phyloP scores from a whole-genome alignment of 2,329 filamentous ascomycete genomes.

The Ceratocystis colombiana region DNA sequence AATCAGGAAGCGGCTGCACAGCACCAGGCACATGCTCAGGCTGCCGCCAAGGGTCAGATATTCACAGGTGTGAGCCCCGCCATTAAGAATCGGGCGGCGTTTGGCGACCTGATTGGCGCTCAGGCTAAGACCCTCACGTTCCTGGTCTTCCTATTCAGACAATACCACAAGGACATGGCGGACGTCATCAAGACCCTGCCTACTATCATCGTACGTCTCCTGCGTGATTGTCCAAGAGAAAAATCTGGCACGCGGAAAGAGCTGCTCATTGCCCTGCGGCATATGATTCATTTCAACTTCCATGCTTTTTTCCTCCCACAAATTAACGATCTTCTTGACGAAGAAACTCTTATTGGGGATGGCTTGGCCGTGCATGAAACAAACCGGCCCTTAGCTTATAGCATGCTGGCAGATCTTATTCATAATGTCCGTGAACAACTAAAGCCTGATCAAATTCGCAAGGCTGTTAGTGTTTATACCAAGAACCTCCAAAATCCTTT shows the following conservation, averaged over 20 bases:
- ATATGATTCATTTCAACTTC: constrained; percentile 99
- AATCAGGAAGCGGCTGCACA: constrained; percentile 85
- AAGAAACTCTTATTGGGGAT: constrained; percentile 88
- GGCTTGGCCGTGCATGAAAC: constrained; percentile 94
- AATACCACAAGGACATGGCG: constrained; percentile 74
- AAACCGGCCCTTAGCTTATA: constrained; percentile 89
- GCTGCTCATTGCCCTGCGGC: constrained; percentile 85
- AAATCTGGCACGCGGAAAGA: constrained; percentile 92
- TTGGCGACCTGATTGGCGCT: constrained; percentile 93
- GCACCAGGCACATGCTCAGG: constrained; percentile 80
- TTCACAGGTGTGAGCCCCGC: constrained; percentile 89
- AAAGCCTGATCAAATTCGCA: constrained; percentile 78
- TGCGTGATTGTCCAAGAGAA: constrained; percentile 90
- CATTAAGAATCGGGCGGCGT: constrained; percentile 86
- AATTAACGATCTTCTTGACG: constrained; percentile 90
- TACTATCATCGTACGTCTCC: constrained; percentile 75
- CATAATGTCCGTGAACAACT: constrained; percentile 92
- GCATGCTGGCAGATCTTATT: constrained; percentile 95
- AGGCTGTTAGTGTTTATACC: constrained; percentile 95
- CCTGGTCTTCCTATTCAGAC: constrained; percentile 78
- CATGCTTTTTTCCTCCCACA: constrained; percentile 87
- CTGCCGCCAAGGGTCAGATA: constrained; percentile 64
- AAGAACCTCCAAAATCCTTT: constrained; percentile 92
- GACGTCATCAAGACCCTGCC: constrained; percentile 83
- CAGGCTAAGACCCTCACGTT: constrained; percentile 99